A percentile compares a stretch with the other conserved stretches of the same genome.
phyloP scores from a whole-genome alignment of 306 rosid genomes.

The cucumber (Cucumis sativus) region Cucumber_9930_V3 NC_026659.2:20708001-20708500 shows the following conservation, averaged over 20 bases:
- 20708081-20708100: conserved; percentile 72
- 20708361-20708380: conserved; percentile 88
- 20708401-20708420: conserved; percentile 81
- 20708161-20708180: conserved; percentile 80
- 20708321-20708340: conserved; percentile 68
- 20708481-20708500: conserved; percentile 86
- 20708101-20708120: conserved; percentile 53
- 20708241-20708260: conserved; percentile 55
- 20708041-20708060: conserved; percentile 66
- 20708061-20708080: conserved; percentile 94
- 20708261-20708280: conserved; percentile 89
- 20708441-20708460: conserved; percentile 77
- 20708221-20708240: conserved; percentile 66
- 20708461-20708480: conserved; percentile 90
- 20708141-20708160: conserved; percentile 59
- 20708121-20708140: conserved; percentile 69
- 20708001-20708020: conserved; percentile 78
- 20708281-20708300: conserved; percentile 76
- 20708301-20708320: conserved; percentile 96
- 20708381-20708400: conserved; percentile 80
- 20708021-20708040: conserved; percentile 35
- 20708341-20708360: conserved; percentile 58
- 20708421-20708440: conserved; percentile 66
- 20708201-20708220: conserved; percentile 69
- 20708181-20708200: conserved; percentile 71